A percentile compares a stretch with the other conserved stretches of the same genome.
Evolutionary conservation across 1,284 basidiomycete genomes (phyloP).

Genomic region (Sanghuangporus weigelae): DNA sequence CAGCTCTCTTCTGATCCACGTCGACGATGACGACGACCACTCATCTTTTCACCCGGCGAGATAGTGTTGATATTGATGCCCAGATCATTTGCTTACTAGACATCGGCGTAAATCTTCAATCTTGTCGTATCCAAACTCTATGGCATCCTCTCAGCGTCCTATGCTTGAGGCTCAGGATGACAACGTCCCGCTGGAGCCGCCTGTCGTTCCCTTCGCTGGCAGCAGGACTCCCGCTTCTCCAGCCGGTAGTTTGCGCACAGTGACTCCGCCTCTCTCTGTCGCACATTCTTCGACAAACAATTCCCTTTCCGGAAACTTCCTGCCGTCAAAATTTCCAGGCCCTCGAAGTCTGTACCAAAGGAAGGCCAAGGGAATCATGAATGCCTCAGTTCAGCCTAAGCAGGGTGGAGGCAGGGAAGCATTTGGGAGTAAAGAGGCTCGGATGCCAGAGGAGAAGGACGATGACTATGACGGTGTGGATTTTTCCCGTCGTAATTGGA

Average conservation of each 20-base stretch:
- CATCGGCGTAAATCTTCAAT: conserved; percentile 11
- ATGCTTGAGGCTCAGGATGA: conserved; percentile 6
- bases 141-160: conserved; percentile 13
- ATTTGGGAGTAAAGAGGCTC: conserved; percentile 29
- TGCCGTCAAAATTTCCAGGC: conserved; percentile 40
- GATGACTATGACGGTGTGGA: conserved; percentile 29
- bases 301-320: conserved; percentile 36
- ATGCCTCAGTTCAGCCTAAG: conserved; percentile 18
- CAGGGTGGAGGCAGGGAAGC: conserved; percentile 38
- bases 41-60: neutral
- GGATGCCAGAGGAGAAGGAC: conserved; percentile 37
- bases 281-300: neutral
- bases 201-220: conserved; percentile 9
- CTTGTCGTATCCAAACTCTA: conserved; percentile 1
- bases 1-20: neutral
- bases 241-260: neutral
- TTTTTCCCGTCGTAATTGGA: conserved; percentile 10
- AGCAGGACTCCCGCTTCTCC: neutral
- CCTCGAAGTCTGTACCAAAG: conserved; percentile 27
- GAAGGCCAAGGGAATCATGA: conserved; percentile 20
- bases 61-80: too few relatives aligned
- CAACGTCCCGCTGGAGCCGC: conserved; percentile 3
- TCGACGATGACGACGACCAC: neutral
- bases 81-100: neutral
- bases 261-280: neutral